Percentiles rank a stretch among this genome's conserved stretches.
phyloP scores from a whole-genome alignment of 2,329 filamentous ascomycete genomes.

The Trichocomaceae sp. region DNA sequence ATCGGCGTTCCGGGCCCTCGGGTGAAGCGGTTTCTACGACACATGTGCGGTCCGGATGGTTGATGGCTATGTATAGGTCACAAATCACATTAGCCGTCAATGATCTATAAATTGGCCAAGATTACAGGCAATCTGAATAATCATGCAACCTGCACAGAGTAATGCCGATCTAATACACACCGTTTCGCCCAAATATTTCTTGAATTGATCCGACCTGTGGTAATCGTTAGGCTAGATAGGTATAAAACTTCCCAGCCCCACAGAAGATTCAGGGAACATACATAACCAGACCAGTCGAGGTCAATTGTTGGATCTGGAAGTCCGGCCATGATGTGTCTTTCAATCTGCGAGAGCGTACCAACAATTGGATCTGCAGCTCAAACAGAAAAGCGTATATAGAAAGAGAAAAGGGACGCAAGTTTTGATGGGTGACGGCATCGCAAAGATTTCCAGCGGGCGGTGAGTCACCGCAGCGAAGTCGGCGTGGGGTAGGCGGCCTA shows the following conservation, averaged over 20 bases:
- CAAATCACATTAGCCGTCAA: neutral
- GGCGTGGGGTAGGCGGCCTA: constrained; percentile 9
- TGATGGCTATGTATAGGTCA: constrained; percentile 41
- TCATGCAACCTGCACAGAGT: neutral
- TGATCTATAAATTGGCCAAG: neutral
- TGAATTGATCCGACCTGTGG: constrained; percentile 34
- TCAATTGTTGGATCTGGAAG: constrained; percentile 38
- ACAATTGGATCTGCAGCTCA: neutral
- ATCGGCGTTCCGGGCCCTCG: constrained; percentile 54
- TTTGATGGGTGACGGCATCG: neutral
- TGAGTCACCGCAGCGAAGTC: constrained; percentile 14
- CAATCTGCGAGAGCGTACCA: neutral
- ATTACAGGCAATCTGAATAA: neutral
- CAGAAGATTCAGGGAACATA: constrained; percentile 12
- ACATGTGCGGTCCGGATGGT: constrained; percentile 61
- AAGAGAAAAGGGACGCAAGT: neutral
- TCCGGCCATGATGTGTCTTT: neutral
- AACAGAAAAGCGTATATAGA: neutral
- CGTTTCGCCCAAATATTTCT: constrained; percentile 43
- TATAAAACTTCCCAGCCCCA: neutral
- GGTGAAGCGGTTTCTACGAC: constrained; percentile 57
- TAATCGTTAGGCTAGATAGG: neutral
- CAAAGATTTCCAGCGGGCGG: constrained; percentile 10
- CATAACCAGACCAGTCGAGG: constrained; percentile 41
- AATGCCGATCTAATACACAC: neutral